Percentiles rank a stretch among this genome's conserved stretches.
These are phyloP conservation scores for Chiua sp. DNA, from an alignment of 1,284 basidiomycete species.

Conservation along the genomic window DNA sequence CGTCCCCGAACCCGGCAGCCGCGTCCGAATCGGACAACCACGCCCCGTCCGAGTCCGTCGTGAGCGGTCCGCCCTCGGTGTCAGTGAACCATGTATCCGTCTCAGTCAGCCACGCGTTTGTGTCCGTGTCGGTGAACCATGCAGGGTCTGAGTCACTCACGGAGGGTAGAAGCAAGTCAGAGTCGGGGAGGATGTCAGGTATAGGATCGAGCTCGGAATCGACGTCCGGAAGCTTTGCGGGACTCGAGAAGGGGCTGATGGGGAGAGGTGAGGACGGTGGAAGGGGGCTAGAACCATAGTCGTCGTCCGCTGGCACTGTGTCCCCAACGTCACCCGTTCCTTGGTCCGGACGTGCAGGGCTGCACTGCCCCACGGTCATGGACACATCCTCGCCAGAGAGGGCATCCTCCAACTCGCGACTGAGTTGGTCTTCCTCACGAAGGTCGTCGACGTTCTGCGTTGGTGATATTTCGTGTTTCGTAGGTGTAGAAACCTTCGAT, in stretches of 20 bases:
- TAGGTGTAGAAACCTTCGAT: not conserved
- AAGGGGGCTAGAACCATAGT: slow-evolving; percentile 51
- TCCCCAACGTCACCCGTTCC: slow-evolving; percentile 11
- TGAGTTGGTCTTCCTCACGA: slow-evolving; percentile 7
- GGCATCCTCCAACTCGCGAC: slow-evolving; percentile 5
- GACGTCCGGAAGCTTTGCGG: slow-evolving; percentile 35
- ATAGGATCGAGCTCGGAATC: not conserved
- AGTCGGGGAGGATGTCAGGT: slow-evolving; percentile 12
- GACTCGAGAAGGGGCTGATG: slow-evolving; percentile 58
- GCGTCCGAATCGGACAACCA: slow-evolving; percentile 39
- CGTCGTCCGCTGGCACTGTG: slow-evolving; percentile 21
- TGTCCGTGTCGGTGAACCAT: slow-evolving; percentile 27
- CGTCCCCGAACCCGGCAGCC: slow-evolving; percentile 29
- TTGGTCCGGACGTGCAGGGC: not conserved
- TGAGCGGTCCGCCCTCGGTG: no score
- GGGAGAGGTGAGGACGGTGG: slow-evolving; percentile 71
- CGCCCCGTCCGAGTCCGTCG: slow-evolving; percentile 33
- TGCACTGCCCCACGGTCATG: not conserved
- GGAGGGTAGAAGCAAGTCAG: slow-evolving; percentile 25
- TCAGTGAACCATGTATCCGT: slow-evolving; percentile 35
- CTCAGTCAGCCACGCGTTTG: slow-evolving; percentile 32
- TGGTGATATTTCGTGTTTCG: not conserved
- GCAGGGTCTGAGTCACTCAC: slow-evolving; percentile 12
- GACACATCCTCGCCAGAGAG: slow-evolving; percentile 5
- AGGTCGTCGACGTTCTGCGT: not conserved